Base-by-base conservation (phyloP, 805 yeast species). In the Saturnispora bothae region DNA sequence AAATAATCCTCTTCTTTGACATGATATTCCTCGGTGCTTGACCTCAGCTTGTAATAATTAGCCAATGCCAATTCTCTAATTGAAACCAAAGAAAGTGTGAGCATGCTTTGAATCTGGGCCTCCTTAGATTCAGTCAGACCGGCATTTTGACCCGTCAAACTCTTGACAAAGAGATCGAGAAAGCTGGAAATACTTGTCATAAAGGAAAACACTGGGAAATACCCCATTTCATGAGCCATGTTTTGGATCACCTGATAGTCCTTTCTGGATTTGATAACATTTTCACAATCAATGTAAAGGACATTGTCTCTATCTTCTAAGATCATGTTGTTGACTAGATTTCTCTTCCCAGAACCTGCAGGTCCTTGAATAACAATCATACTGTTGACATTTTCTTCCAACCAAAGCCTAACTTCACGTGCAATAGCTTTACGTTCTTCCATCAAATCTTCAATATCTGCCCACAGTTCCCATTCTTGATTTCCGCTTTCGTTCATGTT, bases 171-270 rank as follows among this genome's bases (percentile, higher is more conserved):
- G 50, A 92, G 66, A 60, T 92, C 98, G 33, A 84, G 62, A 42
- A 86, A 77, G 41, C 76, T 73, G 0, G 95, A 75, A 10, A 88
- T 62, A 2, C 81, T 73, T 55, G 84, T 84, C 43, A 88, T 62
- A 95, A 96, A 89, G 17, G 96, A 83, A 56, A 92, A 92, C 5
- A 84, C 78, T 1, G 98, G 98, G 64, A 73, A 84, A 57, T 92
- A 92, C 0, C 98, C 98, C 19, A 86, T 52, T 54, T 83, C 84
- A 19, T 61, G 63, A 0, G 97, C 85, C 15, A 84, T 71, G 37
- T 70, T 69, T 40, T 71, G 69, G 32, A 92, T 62, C 46, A 84
- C 75, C 23, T 68, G 68, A 3, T 78, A 66, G 46, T 86, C 96
- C 25, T 78, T 75, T 48, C 95, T 65, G 3, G 92, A 65, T 52